phyloP scores from a whole-genome alignment of 805 yeast species.

The Dipodascus geniculatus region DNA sequence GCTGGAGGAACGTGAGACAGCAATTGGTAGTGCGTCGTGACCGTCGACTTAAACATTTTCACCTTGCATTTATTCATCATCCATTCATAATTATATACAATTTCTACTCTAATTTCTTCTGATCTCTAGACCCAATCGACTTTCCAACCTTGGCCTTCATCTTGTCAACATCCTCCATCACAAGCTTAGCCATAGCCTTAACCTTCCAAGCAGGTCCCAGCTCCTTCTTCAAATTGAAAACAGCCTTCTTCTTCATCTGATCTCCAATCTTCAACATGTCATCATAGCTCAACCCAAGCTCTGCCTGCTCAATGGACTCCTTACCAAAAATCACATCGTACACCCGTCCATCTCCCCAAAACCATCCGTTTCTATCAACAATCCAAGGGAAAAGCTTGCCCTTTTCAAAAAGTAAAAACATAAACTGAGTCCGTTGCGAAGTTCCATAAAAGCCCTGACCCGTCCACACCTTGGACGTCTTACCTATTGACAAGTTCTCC shows the following conservation, averaged over 20 bases:
- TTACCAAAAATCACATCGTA: slow-evolving; percentile 74
- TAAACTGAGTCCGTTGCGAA: slow-evolving; percentile 59
- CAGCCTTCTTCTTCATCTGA: slow-evolving; percentile 37
- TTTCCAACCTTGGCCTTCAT: slow-evolving; percentile 5
- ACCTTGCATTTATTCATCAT: background rate
- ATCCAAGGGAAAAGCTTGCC: slow-evolving; percentile 52
- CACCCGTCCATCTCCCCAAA: slow-evolving; percentile 87
- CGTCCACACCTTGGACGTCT: slow-evolving; percentile 62
- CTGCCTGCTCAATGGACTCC: slow-evolving; percentile 66
- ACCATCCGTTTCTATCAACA: slow-evolving; percentile 77
- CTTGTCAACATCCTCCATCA: slow-evolving; percentile 33
- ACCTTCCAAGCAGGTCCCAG: slow-evolving; percentile 51
- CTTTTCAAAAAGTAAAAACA: slow-evolving; percentile 57
- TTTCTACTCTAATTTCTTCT: background rate
- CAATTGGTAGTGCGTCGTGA: background rate
- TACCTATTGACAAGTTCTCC: slow-evolving; percentile 40
- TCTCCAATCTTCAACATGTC: slow-evolving; percentile 41
- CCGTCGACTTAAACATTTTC: background rate
- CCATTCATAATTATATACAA: background rate
- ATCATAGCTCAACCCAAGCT: slow-evolving; percentile 53
- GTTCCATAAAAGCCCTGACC: slow-evolving; percentile 86
- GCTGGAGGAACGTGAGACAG: background rate
- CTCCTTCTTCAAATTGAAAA: slow-evolving; percentile 38
- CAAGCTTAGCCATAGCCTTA: slow-evolving; percentile 35
- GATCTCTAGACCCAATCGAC: background rate